Base-by-base conservation (phyloP, 305 asterid genomes). In the Fraxinus baroniana region DNA sequence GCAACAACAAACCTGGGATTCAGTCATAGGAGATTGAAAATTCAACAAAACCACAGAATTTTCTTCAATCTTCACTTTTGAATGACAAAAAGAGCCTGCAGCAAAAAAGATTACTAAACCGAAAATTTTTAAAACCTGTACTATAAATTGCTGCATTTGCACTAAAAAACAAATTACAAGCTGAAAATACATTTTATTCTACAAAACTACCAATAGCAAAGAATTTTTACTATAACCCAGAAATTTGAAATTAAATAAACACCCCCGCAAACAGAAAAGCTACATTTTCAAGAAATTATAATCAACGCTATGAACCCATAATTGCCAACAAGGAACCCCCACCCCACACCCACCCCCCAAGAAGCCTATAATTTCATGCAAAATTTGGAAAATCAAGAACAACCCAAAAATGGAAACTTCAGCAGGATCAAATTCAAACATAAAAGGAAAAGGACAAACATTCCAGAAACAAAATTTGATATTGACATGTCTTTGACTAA, bases 1-100 rank as follows among this genome's bases (percentile, higher is more conserved):
- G 74, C 39, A 73, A 72, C 22, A 71, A 84, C 86, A 37, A 79
- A 84, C 87, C 88, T 86, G 77, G 41, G 79, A 76, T 60, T 81
- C 87, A 81, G 86, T 57, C 86, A 83, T 86, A 35, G 30, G 44
- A 46, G 80, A 30, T 57, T 30, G 60, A 55, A 84, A 82, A 77
- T 24, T 74, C 44, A 60, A 79, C 13, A 20, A 76, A 75, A 20
- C 9, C 46, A 33, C 44, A 15, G 17, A 74, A 18, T 13, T 52
- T 82, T 70, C 85, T 66, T 18, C 22, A 76, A 66, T 15, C 64
- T 79, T 37, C 79, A 35, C 79, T 37, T 77, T 24, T 52, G 39
- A 62, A 39, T 80, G 79, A 84, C 76, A 57, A 39, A 57, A 78
- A 35, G 49, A 41, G 77, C 81, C 86, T 84, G 85, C 87, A 78